Conservation (phyloP, 176 grass and related monocot species). For the Ensete glaucum region DNA sequence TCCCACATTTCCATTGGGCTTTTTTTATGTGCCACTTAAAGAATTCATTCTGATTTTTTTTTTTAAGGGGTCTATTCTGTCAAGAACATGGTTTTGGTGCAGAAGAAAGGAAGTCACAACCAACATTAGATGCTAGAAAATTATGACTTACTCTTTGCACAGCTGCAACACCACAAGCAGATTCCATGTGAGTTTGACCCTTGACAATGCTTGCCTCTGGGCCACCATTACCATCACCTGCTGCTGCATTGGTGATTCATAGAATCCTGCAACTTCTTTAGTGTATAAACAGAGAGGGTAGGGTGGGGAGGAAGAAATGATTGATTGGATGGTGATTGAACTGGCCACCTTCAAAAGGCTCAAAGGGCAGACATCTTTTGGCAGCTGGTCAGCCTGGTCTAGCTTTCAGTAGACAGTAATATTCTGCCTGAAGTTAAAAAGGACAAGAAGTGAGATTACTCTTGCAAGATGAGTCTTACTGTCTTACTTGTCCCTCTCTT, state of each 20-base stretch:
- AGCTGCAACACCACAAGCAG: not conserved
- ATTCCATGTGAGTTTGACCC: slow-evolving; percentile 8
- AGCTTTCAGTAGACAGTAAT: not conserved
- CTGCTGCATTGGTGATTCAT: no score
- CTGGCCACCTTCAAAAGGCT: not conserved
- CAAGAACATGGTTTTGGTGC: not conserved
- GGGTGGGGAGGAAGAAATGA: not conserved
- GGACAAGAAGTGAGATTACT: not conserved
- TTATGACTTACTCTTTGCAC: not conserved
- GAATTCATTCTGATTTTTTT: not conserved
- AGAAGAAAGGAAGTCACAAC: not conserved
- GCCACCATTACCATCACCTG: not conserved
- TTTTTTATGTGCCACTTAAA: not conserved
- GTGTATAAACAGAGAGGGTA: not conserved
- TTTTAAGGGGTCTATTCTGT: not conserved
- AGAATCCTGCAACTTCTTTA: no score
- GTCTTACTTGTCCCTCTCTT: no score
- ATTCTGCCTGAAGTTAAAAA: not conserved
- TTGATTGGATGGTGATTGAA: slow-evolving; percentile 3
- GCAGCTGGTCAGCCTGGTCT: not conserved
- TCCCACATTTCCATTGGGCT: not conserved
- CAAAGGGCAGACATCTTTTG: slow-evolving; percentile 4
- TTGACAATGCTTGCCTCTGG: not conserved
- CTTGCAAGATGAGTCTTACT: not conserved
- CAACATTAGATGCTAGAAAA: not conserved